phyloP scores from a whole-genome alignment of 2,329 filamentous ascomycete genomes.

The Sporothrix brunneoviolacea region DNA sequence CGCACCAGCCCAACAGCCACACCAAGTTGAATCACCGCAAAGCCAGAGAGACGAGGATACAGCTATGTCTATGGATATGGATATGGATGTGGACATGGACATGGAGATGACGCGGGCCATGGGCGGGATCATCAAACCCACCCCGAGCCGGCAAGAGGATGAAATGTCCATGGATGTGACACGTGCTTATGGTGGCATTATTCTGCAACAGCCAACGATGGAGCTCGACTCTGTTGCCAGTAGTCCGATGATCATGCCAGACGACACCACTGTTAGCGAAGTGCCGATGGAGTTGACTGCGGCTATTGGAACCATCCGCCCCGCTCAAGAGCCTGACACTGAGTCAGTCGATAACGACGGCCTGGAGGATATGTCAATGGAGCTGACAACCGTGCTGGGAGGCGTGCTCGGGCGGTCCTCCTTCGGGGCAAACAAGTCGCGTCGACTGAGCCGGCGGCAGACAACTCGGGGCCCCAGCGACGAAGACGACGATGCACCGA shows the following conservation, averaged over 20 bases:
- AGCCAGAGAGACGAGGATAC: slow-evolving; percentile 33
- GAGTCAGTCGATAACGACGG: slow-evolving; percentile 31
- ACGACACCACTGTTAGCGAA: slow-evolving; percentile 48
- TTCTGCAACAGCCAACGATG: slow-evolving; percentile 38
- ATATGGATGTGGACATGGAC: slow-evolving; percentile 42
- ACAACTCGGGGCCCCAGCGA: slow-evolving; percentile 21
- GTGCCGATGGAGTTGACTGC: slow-evolving; percentile 72
- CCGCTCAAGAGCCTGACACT: slow-evolving; percentile 21
- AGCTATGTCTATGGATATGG: slow-evolving; percentile 35
- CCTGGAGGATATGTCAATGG: slow-evolving; percentile 73
- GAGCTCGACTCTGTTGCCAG: slow-evolving; percentile 15
- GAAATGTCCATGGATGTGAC: slow-evolving; percentile 94
- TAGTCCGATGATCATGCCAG: slow-evolving; percentile 28
- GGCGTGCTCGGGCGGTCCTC: slow-evolving; percentile 35
- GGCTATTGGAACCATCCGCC: slow-evolving; percentile 64
- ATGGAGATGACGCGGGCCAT: slow-evolving; percentile 54
- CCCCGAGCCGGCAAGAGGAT: slow-evolving; percentile 30
- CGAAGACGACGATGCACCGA: slow-evolving; percentile 29
- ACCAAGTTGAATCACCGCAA: slow-evolving; percentile 20
- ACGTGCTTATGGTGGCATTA: slow-evolving; percentile 70
- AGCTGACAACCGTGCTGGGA: slow-evolving; percentile 62
- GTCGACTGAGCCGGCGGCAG: slow-evolving; percentile 19
- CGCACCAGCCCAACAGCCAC: background rate
- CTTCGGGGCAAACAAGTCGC: slow-evolving; percentile 11
- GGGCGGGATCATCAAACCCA: slow-evolving; percentile 33